Base-by-base conservation (phyloP, 2,329 filamentous ascomycete species). In the Aspergillus sp. region DNA sequence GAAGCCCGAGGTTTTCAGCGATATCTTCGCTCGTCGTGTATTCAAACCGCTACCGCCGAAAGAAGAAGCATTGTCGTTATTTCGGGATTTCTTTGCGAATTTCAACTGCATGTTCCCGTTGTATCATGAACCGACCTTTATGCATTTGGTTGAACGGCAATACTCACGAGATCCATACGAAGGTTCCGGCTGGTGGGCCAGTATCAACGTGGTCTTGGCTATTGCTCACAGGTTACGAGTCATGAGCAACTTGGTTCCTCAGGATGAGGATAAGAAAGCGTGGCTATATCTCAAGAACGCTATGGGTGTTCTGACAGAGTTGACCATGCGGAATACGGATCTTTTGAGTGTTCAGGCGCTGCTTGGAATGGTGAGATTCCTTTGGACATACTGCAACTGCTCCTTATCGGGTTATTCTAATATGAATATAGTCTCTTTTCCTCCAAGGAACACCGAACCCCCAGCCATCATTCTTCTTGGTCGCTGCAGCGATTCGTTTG, bases 71-170 rank as follows among this genome's bases (percentile, higher is more conserved):
- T 68, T 94, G 52, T 94, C 89, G 1, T 74, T 97, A 33, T 81
- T 96, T 51, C 89, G 86, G 67, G 93, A 98, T 67, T 98, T 86
- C 63, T 98, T 98, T 57, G 88, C 95, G 62, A 96, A 96, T 70
- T 97, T 98, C 78, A 98, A 98, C 74, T 93, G 89, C 81, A 91
- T 97, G 81, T 95, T 97, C 63, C 93, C 93, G 5, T 76, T 98
- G 3, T 98, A 95, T 62, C 93, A 98, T 67, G 90, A 96, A 66
- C 90, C 91, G 1, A 97, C 93, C 0, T 98, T 98, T 64, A 97
- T 97, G 89, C 90, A 96, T 63, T 76, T 97, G 4, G 90, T 96
- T 27, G 90, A 97, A 62, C 83, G 86, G 57, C 91, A 97, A 65
- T 98, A 97, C 68, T 94, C 90, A 0, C 75, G 83, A 44, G 88